Base-by-base conservation (phyloP, 495 filamentous ascomycete species). In the Friedmanniomyces endolithicus region DNA sequence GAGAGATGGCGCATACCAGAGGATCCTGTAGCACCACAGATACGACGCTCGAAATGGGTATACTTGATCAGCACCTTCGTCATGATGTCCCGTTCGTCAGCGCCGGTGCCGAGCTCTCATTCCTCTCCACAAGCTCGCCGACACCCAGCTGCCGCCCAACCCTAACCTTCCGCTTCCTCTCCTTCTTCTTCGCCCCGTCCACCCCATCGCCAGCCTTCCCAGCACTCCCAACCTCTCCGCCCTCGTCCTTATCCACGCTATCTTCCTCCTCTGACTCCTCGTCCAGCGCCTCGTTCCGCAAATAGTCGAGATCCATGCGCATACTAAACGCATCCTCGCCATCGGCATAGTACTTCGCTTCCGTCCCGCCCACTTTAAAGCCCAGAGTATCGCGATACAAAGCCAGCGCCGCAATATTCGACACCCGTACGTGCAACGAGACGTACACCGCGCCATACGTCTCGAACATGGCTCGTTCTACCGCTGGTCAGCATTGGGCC, bases 311-410 rank as follows among this genome's bases (percentile, higher is more conserved):
- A 63, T 96, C 86, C 68, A 90, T 83, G 62, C 81, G 82, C 92
- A 98, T 98, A 61, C 81, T 83, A 65, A 83, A 94, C 34, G 92
- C 92, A 75, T 98, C 90, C 72, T 98, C 92, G 47, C 89, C 90
- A 71, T 97, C 92, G 39, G 92, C 92, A 67, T 98, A 98, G 80
- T 98, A 98, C 70, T 92, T 95, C 59, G 75, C 64, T 73, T 97
- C 92, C 14, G 87, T 80, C 70, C 88, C 92, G 59, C 94, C 88
- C 50, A 86, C 84, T 67, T 86, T 80, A 75, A 98, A 98, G 43
- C 86, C 83, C 0, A 98, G 78, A 1, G 90, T 97, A 63, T 95
- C 87, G 58, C 86, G 84, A 76, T 98, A 98, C 14, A 98, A 77
- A 62, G 82, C 84, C 47, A 95, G 78, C 17, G 92, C 92, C 22